A percentile compares a stretch with the other conserved stretches of the same genome.
Conservation (phyloP, 2,329 filamentous ascomycete genomes). For the Penicillium digitatum region DNA sequence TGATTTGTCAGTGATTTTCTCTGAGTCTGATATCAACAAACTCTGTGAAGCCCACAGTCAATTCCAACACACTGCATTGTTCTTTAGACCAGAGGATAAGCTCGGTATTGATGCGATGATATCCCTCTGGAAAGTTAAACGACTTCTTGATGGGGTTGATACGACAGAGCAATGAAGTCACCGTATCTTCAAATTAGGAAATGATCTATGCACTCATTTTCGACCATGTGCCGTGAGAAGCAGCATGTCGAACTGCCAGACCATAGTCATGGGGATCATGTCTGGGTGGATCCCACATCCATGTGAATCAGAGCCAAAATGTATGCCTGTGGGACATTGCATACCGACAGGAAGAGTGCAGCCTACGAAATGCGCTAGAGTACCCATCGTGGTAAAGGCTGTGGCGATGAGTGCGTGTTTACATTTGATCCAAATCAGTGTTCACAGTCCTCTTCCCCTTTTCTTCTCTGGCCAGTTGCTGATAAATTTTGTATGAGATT, state of each 20-base stretch:
- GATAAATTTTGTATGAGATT: neutral
- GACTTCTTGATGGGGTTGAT: conserved; percentile 20
- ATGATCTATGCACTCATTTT: neutral
- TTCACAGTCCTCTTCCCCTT: neutral
- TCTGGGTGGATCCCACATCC: neutral
- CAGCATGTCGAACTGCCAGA: neutral
- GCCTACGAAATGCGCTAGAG: neutral
- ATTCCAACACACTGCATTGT: conserved; percentile 34
- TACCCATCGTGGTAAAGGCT: neutral
- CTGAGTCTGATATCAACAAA: conserved; percentile 27
- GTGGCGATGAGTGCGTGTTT: neutral
- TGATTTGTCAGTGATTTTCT: conserved; percentile 34
- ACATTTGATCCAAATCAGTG: neutral
- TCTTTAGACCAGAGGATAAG: conserved; percentile 33
- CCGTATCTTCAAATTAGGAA: neutral
- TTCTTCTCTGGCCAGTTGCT: neutral
- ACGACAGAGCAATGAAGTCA: neutral
- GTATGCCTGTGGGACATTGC: neutral
- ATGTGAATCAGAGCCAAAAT: neutral
- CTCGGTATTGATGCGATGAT: conserved; percentile 32
- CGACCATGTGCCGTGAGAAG: neutral
- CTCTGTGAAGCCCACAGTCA: conserved; percentile 27
- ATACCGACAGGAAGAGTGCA: neutral
- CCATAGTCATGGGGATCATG: neutral
- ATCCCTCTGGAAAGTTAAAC: conserved; percentile 40